Percentiles rank a stretch among this genome's conserved stretches.
These are phyloP conservation scores for Coemansia reversa DNA, from an alignment of 192 early-diverging fungal genomes.

Conservation along the genomic window DNA sequence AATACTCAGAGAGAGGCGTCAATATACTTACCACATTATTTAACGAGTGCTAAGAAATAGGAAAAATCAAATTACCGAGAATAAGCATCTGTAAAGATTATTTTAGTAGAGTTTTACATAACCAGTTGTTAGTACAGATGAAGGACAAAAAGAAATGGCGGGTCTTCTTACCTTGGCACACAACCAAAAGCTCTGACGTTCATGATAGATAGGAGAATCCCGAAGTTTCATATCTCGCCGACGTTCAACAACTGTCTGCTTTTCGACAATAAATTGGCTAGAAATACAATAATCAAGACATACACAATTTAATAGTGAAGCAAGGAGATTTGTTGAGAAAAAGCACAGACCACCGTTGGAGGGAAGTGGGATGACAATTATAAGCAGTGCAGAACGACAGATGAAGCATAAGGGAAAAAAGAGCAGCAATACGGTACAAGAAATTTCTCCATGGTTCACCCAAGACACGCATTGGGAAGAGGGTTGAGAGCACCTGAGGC, in stretches of 20 bases:
- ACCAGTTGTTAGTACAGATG: background rate
- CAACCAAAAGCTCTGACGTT: conserved; percentile 53
- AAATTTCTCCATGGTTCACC: no score
- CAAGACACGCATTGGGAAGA: no score
- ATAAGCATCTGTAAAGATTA: no score
- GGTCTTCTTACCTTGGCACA: conserved; percentile 49
- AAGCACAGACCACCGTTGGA: no score
- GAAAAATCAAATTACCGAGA: no score
- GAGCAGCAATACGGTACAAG: no score
- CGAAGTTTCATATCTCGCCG: conserved; percentile 41
- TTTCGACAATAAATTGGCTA: conserved; percentile 28
- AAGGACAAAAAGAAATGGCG: background rate
- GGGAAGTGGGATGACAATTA: no score
- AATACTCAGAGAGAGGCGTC: no score
- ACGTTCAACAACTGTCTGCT: conserved; percentile 15
- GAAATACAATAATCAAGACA: conserved; percentile 1
- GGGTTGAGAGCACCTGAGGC: no score
- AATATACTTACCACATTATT: conserved; percentile 54
- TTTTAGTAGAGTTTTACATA: no score
- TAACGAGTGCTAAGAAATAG: conserved; percentile 45
- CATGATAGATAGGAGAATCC: conserved; percentile 54
- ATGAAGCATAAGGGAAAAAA: no score
- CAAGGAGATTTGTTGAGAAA: background rate
- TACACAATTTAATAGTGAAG: background rate
- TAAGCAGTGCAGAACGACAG: no score